These are phyloP conservation scores for Arabis hirsuta DNA, from an alignment of 345 rosid genomes.

Conservation along the genomic window DNA sequence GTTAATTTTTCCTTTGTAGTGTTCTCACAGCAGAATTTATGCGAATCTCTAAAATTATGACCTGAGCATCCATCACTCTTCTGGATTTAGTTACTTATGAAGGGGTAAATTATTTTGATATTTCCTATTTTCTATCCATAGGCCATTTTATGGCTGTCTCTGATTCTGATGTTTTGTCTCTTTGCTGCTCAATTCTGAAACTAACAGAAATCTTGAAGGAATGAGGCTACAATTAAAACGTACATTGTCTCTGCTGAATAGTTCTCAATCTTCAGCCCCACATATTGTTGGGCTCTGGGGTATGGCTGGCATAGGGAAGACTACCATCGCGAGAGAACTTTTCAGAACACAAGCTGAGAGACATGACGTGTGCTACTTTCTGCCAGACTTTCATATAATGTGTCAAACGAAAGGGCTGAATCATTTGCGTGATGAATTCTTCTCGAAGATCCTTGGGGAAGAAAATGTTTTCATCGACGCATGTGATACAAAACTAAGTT, in stretches of 20 bases:
- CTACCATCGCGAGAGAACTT: neutral
- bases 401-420: conserved; percentile 20
- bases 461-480: neutral
- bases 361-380: conserved; percentile 29
- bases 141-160: neutral
- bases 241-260: neutral
- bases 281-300: conserved; percentile 42
- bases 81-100: neutral
- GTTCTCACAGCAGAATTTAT: conserved; percentile 91
- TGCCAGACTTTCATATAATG: conserved; percentile 36
- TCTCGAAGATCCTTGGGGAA: conserved; percentile 31
- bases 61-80: conserved; percentile 10
- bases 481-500: conserved; percentile 24
- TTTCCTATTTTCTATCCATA: neutral
- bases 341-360: conserved; percentile 17
- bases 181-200: neutral
- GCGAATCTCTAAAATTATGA: conserved; percentile 81
- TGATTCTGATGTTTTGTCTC: conserved; percentile 9
- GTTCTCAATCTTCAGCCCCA: conserved; percentile 17
- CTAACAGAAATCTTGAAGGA: conserved; percentile 10
- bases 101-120: conserved; percentile 18
- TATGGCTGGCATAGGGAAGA: conserved; percentile 42
- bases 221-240: neutral
- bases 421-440: conserved; percentile 32
- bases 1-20: conserved; percentile 57